Percentiles rank a stretch among this genome's conserved stretches.
Evolutionary conservation across 2,329 filamentous ascomycete species (phyloP).

Genomic region (Pseudogymnoascus destructans): DNA sequence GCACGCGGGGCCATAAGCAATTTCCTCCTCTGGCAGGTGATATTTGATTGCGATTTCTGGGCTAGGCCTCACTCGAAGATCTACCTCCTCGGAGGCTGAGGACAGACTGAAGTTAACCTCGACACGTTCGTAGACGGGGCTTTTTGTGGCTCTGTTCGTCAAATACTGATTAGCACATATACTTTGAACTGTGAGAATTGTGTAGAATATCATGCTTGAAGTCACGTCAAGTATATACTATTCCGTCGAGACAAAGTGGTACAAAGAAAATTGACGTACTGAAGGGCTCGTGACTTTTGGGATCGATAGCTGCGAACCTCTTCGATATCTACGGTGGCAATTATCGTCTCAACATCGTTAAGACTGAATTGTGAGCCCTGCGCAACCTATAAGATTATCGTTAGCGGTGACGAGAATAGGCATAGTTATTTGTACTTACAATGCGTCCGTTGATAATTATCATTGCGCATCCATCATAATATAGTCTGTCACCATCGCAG

Average conservation of each 20-base stretch:
- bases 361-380: conserved; percentile 54
- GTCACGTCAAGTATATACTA: not conserved
- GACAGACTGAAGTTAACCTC: conserved; percentile 33
- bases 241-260: not conserved
- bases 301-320: conserved; percentile 51
- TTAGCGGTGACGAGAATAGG: not conserved
- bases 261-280: conserved; percentile 8
- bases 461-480: conserved; percentile 47
- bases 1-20: conserved; percentile 49
- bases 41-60: conserved; percentile 36
- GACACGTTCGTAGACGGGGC: conserved; percentile 30
- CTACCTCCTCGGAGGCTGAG: conserved; percentile 28
- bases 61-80: conserved; percentile 29
- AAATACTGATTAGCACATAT: not conserved
- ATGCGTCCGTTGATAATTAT: conserved; percentile 47
- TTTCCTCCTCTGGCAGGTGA: conserved; percentile 53
- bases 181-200: not conserved
- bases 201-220: not conserved
- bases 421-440: conserved; percentile 21
- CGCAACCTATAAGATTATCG: conserved; percentile 30
- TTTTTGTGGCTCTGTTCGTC: conserved; percentile 12
- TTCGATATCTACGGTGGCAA: conserved; percentile 56
- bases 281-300: conserved; percentile 16
- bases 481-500: conserved; percentile 45
- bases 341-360: conserved; percentile 51